These are phyloP conservation scores for Pichia californica DNA, from an alignment of 805 yeast genomes.

Conservation along the genomic window DNA sequence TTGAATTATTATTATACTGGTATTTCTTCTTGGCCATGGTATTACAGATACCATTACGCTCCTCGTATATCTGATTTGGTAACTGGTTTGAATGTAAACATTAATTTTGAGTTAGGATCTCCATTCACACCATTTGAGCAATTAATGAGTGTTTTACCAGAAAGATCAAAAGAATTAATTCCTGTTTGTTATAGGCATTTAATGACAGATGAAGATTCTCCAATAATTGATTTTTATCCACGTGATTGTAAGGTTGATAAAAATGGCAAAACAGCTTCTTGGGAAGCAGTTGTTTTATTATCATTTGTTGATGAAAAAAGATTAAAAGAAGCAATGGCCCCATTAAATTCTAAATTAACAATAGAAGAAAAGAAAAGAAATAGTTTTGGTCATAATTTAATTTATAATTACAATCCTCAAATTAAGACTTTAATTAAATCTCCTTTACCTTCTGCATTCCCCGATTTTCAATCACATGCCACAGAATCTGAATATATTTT, in stretches of 20 bases:
- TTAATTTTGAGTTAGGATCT: constrained; percentile 57
- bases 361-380: constrained; percentile 73
- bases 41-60: constrained; percentile 79
- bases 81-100: constrained; percentile 59
- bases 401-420: constrained; percentile 73
- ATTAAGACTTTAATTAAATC: constrained; percentile 59
- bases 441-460: constrained; percentile 70
- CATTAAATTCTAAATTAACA: constrained; percentile 53
- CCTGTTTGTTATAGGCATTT: constrained; percentile 72
- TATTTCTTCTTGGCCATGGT: constrained; percentile 96
- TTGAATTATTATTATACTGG: constrained; percentile 85
- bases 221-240: constrained; percentile 88
- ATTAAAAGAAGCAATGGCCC: constrained; percentile 64
- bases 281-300: constrained; percentile 96
- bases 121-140: constrained; percentile 95
- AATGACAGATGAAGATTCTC: constrained; percentile 82
- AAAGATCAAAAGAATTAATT: constrained; percentile 73
- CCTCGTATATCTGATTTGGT: constrained; percentile 88
- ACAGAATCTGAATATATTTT: constrained; percentile 50
- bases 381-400: constrained; percentile 61
- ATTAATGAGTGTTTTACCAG: constrained; percentile 95
- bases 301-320: constrained; percentile 85
- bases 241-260: constrained; percentile 77
- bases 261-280: constrained; percentile 92
- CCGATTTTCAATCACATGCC: constrained; percentile 77